Conservation (phyloP, 192 early-diverging fungal species). For the Obelidium mucronatum region DNA sequence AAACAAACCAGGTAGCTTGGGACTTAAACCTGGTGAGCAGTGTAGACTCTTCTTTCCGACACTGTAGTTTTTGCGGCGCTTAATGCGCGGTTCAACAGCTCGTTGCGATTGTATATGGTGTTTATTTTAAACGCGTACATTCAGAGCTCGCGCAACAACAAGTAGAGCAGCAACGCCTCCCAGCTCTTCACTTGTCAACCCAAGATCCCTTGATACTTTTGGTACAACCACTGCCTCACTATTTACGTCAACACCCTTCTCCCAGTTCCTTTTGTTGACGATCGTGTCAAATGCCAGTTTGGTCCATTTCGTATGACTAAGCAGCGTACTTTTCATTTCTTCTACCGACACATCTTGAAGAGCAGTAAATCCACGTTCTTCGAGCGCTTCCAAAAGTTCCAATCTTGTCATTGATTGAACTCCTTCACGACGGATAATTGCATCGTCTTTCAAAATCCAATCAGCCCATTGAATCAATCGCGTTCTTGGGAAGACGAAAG, state of each 20-base stretch:
- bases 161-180: conserved; percentile 28
- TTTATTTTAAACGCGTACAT: too few relatives aligned
- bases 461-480: conserved; percentile 37
- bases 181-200: conserved; percentile 25
- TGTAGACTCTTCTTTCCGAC: too few relatives aligned
- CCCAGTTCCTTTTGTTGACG: background rate
- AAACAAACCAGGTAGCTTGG: too few relatives aligned
- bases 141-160: conserved; percentile 25
- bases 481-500: conserved; percentile 11
- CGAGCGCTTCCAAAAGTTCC: conserved; percentile 38
- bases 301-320: conserved; percentile 6
- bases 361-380: conserved; percentile 33
- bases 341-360: background rate
- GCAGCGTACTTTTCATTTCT: conserved; percentile 11
- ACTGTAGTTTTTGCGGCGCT: too few relatives aligned
- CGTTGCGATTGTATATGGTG: too few relatives aligned
- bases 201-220: background rate
- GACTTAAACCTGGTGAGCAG: too few relatives aligned
- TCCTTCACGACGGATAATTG: conserved; percentile 27
- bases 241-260: background rate
- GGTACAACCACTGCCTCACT: background rate
- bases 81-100: too few relatives aligned
- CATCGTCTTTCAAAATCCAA: conserved; percentile 38
- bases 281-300: conserved; percentile 9
- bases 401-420: conserved; percentile 3